Conservation (phyloP, 1,284 basidiomycete species). For the Marasmius sp. region DNA sequence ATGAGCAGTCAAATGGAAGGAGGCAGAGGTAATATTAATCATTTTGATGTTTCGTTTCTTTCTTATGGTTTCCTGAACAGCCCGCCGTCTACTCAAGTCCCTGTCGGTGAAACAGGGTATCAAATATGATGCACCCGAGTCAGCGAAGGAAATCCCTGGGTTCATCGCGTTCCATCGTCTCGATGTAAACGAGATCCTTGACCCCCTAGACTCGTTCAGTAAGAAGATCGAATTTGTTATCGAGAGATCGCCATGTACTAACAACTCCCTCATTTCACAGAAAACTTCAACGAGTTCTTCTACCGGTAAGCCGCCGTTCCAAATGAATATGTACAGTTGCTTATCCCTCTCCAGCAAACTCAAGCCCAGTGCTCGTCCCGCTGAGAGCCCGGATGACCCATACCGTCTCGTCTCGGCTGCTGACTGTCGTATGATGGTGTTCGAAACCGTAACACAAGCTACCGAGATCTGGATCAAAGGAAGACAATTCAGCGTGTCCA, state of each 20-base stretch:
- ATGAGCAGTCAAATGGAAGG: conserved; percentile 91
- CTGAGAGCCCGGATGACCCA: conserved; percentile 74
- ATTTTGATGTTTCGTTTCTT: background rate
- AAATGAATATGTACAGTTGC: background rate
- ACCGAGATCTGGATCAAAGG: conserved; percentile 97
- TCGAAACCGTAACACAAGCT: conserved; percentile 82
- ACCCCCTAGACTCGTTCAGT: conserved; percentile 86
- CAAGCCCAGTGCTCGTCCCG: conserved; percentile 78
- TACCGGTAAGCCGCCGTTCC: conserved; percentile 39
- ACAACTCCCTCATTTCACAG: background rate
- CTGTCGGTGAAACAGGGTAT: conserved; percentile 92
- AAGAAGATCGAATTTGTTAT: conserved; percentile 23
- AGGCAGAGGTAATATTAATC: conserved; percentile 41
- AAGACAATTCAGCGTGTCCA: conserved; percentile 82
- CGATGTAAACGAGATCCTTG: conserved; percentile 78
- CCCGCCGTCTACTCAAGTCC: conserved; percentile 80
- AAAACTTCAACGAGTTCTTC: conserved; percentile 90
- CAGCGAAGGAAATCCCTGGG: conserved; percentile 78
- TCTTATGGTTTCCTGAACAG: conserved; percentile 23
- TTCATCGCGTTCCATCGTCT: conserved; percentile 94
- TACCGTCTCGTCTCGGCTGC: conserved; percentile 83
- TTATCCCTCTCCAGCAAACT: conserved; percentile 51
- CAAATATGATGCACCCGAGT: conserved; percentile 89
- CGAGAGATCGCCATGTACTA: background rate
- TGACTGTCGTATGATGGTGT: conserved; percentile 94